phyloP scores from a whole-genome alignment of 2,329 filamentous ascomycete genomes.

The Sordariomycetes sp. region DNA sequence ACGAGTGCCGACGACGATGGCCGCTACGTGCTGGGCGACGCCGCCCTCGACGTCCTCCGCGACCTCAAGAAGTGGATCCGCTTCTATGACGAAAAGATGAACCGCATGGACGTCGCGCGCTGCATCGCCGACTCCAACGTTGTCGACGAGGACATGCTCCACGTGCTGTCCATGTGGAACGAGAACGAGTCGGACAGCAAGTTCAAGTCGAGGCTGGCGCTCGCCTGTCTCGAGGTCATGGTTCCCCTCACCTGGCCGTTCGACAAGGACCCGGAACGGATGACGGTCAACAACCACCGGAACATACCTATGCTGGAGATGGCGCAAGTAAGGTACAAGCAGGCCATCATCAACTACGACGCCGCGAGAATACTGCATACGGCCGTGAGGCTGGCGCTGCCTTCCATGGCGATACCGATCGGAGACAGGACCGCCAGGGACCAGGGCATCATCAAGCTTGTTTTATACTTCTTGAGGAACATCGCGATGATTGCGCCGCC shows the following conservation, averaged over 20 bases:
- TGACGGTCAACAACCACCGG: slow-evolving; percentile 85
- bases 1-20: slow-evolving; percentile 67
- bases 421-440: slow-evolving; percentile 68
- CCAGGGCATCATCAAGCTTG: slow-evolving; percentile 82
- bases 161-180: slow-evolving; percentile 75
- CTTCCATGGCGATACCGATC: slow-evolving; percentile 68
- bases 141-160: slow-evolving; percentile 78
- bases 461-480: slow-evolving; percentile 82
- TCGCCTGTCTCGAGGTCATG: slow-evolving; percentile 81
- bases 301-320: slow-evolving; percentile 84
- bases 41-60: slow-evolving; percentile 79
- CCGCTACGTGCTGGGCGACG: slow-evolving; percentile 80
- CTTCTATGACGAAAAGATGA: slow-evolving; percentile 84
- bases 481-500: slow-evolving; percentile 72
- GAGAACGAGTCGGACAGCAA: slow-evolving; percentile 59
- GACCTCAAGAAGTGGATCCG: slow-evolving; percentile 94
- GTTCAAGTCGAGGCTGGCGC: slow-evolving; percentile 63
- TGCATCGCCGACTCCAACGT: slow-evolving; percentile 86
- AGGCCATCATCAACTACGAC: slow-evolving; percentile 74
- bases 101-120: slow-evolving; percentile 87
- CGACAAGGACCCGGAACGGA: slow-evolving; percentile 62
- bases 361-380: slow-evolving; percentile 66
- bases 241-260: slow-evolving; percentile 92
- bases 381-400: slow-evolving; percentile 67
- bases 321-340: slow-evolving; percentile 81